A percentile compares a stretch with the other conserved stretches of the same genome.
phyloP scores from a whole-genome alignment of 176 grass and related monocot species.

The Oryza meyeriana region DNA sequence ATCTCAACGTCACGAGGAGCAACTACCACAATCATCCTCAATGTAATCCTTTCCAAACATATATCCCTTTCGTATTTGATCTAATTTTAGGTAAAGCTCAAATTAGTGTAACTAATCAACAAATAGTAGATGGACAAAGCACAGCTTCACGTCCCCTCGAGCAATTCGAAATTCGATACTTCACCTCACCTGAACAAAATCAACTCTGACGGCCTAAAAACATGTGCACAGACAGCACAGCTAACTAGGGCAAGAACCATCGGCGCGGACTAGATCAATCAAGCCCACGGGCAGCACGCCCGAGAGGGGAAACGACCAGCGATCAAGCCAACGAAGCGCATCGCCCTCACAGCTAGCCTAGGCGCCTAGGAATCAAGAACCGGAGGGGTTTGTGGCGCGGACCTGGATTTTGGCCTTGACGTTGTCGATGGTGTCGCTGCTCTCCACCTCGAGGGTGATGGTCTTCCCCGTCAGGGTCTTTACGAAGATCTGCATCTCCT shows the following conservation, averaged over 20 bases:
- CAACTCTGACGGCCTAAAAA: not conserved
- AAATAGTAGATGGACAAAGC: not conserved
- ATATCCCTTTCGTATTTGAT: not conserved
- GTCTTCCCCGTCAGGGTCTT: constrained; percentile 89
- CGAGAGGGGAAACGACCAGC: not conserved
- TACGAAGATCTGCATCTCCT: constrained; percentile 68
- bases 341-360: not conserved
- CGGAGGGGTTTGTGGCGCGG: not conserved
- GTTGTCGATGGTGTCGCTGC: constrained; percentile 94
- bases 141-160: not conserved
- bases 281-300: not conserved
- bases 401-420: constrained; percentile 94
- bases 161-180: not conserved
- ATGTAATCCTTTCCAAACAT: not conserved
- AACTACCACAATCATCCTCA: not conserved
- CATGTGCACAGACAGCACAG: not conserved
- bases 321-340: not conserved
- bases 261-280: constrained; percentile 11
- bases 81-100: not conserved
- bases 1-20: not conserved
- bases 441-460: constrained; percentile 96
- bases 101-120: not conserved
- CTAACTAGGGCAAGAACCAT: constrained; percentile 1
- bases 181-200: not conserved
- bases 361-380: not conserved